Conservation (phyloP, 176 grass and related monocot species). For the Elymus sibiricus region DNA sequence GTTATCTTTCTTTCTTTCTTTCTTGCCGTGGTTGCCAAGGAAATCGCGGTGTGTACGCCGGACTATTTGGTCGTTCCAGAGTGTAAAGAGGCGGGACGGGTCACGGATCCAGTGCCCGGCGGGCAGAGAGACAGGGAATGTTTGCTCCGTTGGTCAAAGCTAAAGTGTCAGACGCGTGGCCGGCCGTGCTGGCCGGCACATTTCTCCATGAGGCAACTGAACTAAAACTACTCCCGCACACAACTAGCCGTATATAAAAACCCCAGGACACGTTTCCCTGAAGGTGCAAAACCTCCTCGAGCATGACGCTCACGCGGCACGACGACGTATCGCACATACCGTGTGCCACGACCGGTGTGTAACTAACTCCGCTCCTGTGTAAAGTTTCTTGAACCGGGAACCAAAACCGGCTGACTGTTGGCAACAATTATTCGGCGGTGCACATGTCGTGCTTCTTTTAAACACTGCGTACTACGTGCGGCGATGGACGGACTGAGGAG, state of each 20-base stretch:
- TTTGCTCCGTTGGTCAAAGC: background rate
- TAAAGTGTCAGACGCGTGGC: background rate
- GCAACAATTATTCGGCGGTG: background rate
- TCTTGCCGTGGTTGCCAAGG: background rate
- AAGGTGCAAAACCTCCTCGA: background rate
- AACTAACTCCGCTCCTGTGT: background rate
- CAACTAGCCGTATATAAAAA: background rate
- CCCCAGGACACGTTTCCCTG: background rate
- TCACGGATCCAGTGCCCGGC: background rate
- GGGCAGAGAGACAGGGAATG: constrained; percentile 14
- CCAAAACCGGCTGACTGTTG: background rate
- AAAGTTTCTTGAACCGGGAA: background rate
- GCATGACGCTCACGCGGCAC: background rate
- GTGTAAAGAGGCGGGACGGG: background rate
- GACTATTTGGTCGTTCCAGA: constrained; percentile 8
- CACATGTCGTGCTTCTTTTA: background rate
- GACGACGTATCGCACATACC: background rate
- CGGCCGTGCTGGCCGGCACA: constrained; percentile 21
- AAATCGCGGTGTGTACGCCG: constrained; percentile 31
- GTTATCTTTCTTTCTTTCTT: too few species aligned
- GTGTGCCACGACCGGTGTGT: background rate
- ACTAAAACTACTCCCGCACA: background rate
- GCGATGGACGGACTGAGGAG: background rate
- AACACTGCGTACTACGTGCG: background rate
- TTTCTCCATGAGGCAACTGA: background rate